These are phyloP conservation scores for Lipomyces lipofer DNA, from an alignment of 805 yeast genomes.

Conservation along the genomic window DNA sequence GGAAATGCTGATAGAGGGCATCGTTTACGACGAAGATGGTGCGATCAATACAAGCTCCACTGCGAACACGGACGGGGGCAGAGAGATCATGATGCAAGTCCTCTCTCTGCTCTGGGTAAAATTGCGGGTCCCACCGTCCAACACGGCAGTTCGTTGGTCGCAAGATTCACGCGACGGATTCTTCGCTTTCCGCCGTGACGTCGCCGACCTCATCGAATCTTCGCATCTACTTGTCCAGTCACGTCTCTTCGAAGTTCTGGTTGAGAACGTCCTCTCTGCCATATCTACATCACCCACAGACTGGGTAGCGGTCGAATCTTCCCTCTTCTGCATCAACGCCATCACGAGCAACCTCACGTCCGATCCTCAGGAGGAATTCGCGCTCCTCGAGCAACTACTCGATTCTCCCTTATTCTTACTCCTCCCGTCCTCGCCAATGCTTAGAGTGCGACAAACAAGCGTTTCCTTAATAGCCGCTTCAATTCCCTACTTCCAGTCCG, in stretches of 20 bases:
- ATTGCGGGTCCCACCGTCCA: constrained; percentile 15
- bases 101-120: constrained; percentile 33
- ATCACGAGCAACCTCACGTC: constrained; percentile 54
- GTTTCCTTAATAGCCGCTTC: constrained; percentile 57
- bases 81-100: constrained; percentile 27
- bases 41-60: background rate
- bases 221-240: constrained; percentile 65
- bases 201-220: constrained; percentile 73
- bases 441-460: constrained; percentile 49
- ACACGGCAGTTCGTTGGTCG: constrained; percentile 35
- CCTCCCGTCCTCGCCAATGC: constrained; percentile 33
- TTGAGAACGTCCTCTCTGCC: constrained; percentile 38
- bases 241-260: constrained; percentile 50
- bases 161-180: constrained; percentile 55
- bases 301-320: constrained; percentile 56
- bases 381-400: constrained; percentile 34
- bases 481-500: constrained; percentile 49
- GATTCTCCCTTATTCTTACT: constrained; percentile 36
- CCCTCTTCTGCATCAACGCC: constrained; percentile 58
- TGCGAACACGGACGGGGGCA: background rate
- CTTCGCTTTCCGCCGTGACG: constrained; percentile 65
- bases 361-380: constrained; percentile 39
- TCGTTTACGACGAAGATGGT: constrained; percentile 19
- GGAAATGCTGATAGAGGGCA: constrained; percentile 26
- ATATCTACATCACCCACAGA: constrained; percentile 22